phyloP scores from a whole-genome alignment of 1,284 basidiomycete species.

The Sporisorium scitamineum region DNA sequence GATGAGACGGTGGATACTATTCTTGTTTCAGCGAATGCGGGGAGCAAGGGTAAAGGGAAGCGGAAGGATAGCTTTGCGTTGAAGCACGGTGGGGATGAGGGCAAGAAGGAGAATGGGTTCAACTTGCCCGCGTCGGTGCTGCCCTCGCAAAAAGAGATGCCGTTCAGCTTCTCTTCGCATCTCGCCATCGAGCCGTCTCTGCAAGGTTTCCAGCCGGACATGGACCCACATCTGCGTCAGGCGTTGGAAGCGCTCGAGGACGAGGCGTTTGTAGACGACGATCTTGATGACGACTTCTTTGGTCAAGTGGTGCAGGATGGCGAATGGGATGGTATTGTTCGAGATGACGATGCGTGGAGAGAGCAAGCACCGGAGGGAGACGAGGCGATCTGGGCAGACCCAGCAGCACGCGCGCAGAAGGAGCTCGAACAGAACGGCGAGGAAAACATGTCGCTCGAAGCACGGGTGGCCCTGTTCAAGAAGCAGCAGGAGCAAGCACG shows the following conservation, averaged over 20 bases:
- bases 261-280: conserved; percentile 76
- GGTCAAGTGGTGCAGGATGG: conserved; percentile 76
- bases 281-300: conserved; percentile 75
- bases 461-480: conserved; percentile 66
- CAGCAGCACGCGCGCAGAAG: conserved; percentile 43
- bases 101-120: conserved; percentile 19
- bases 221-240: conserved; percentile 95
- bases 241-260: conserved; percentile 94
- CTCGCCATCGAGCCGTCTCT: conserved; percentile 53
- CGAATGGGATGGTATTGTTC: conserved; percentile 54
- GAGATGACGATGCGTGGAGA: conserved; percentile 56
- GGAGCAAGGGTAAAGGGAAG: conserved; percentile 52
- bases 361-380: conserved; percentile 65
- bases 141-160: conserved; percentile 52
- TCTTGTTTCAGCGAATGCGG: conserved; percentile 37
- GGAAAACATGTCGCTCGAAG: conserved; percentile 60
- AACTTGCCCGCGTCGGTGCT: conserved; percentile 76
- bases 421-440: conserved; percentile 42
- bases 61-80: conserved; percentile 48
- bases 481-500: conserved; percentile 48
- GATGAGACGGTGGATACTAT: conserved; percentile 62
- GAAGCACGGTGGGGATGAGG: conserved; percentile 34
- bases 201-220: conserved; percentile 90
- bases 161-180: conserved; percentile 40
- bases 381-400: conserved; percentile 60